Conservation (phyloP, 2,329 filamentous ascomycete species). For the Remersonia thermophila region DNA sequence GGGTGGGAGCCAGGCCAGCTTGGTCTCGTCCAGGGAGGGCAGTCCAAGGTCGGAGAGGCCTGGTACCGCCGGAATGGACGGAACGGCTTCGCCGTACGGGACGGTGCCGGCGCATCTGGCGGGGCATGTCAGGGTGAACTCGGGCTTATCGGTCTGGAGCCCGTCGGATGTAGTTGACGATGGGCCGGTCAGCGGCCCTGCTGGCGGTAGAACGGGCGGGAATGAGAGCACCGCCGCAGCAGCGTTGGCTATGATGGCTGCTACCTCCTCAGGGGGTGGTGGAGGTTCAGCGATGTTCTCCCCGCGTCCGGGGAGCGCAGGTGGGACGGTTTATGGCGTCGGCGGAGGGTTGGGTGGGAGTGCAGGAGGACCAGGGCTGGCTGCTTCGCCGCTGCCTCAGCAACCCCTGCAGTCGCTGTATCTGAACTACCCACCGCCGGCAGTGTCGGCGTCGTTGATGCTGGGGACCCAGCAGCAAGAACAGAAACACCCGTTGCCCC, state of each 20-base stretch:
- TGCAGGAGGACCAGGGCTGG: constrained; percentile 1
- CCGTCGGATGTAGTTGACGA: constrained; percentile 29
- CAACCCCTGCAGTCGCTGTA: constrained; percentile 5
- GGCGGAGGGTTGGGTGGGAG: constrained; percentile 17
- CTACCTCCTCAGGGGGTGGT: neutral
- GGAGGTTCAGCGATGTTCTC: no score
- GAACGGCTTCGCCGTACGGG: constrained; percentile 4
- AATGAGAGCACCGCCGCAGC: constrained; percentile 36
- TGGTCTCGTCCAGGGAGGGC: constrained; percentile 41
- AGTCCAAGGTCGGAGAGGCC: constrained; percentile 37
- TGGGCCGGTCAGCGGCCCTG: neutral
- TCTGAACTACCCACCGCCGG: constrained; percentile 6
- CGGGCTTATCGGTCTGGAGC: constrained; percentile 35
- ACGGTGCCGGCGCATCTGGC: constrained; percentile 7
- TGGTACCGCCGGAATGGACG: constrained; percentile 11
- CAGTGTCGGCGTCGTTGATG: constrained; percentile 11
- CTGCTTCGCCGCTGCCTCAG: constrained; percentile 1
- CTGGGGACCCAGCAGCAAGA: constrained; percentile 7
- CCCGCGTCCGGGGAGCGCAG: no score
- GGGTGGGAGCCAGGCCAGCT: constrained; percentile 67
- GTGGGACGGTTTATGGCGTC: no score
- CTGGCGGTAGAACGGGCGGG: constrained; percentile 11
- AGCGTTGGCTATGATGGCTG: constrained; percentile 23
- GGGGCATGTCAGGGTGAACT: constrained; percentile 35
- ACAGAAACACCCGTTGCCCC: constrained; percentile 1